A percentile compares a stretch with the other conserved stretches of the same genome.
phyloP scores from a whole-genome alignment of 768 basidiomycete species.

The Pleurotus tuoliensis region DNA sequence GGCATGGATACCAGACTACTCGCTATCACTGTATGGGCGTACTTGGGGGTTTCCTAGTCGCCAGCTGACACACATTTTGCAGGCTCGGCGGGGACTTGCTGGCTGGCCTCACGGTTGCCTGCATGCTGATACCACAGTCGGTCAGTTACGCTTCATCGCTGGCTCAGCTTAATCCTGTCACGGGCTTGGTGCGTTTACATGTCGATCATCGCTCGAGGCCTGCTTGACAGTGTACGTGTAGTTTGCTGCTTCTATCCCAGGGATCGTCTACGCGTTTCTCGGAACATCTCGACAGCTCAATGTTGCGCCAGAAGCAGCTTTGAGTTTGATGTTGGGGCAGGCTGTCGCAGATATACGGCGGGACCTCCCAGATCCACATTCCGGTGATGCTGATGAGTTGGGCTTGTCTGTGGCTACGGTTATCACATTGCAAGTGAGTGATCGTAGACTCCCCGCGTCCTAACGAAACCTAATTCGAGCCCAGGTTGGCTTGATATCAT shows the following conservation, averaged over 20 bases:
- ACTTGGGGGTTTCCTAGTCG: constrained; percentile 5
- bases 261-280: constrained; percentile 85
- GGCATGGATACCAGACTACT: constrained; percentile 79
- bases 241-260: constrained; percentile 85
- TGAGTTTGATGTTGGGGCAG: constrained; percentile 86
- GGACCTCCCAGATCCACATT: constrained; percentile 36
- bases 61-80: not conserved
- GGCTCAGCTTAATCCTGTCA: constrained; percentile 78
- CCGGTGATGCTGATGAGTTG: constrained; percentile 42
- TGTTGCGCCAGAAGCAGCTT: constrained; percentile 85
- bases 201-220: not conserved
- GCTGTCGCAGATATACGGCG: constrained; percentile 69
- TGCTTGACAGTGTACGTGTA: not conserved
- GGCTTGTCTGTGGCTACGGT: constrained; percentile 73
- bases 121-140: constrained; percentile 81
- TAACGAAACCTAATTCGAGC: not conserved
- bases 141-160: constrained; percentile 90
- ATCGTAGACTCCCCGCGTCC: not conserved
- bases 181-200: constrained; percentile 65
- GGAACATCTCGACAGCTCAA: constrained; percentile 82
- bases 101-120: constrained; percentile 82
- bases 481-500: constrained; percentile 82
- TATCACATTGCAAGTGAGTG: constrained; percentile 72
- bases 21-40: constrained; percentile 53
- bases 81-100: constrained; percentile 59